These are phyloP conservation scores for Moesziomyces globuligerus DNA, from an alignment of 1,284 basidiomycete genomes.

Conservation along the genomic window DNA sequence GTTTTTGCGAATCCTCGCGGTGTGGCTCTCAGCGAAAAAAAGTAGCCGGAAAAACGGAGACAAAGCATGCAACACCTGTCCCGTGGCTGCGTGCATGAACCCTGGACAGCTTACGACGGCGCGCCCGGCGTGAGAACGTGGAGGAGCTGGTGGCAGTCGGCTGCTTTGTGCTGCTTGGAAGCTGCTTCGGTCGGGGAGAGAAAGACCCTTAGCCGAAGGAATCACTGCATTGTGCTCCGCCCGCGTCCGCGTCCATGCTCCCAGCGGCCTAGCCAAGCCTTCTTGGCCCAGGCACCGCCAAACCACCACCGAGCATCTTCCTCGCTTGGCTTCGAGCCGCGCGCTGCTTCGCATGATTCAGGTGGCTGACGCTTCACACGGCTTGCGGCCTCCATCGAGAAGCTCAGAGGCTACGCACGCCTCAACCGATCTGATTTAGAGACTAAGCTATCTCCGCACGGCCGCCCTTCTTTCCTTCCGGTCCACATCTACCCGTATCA, in stretches of 20 bases:
- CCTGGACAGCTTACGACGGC: background rate
- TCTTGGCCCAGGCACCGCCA: no score
- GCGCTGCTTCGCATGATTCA: background rate
- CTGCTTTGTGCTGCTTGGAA: no score
- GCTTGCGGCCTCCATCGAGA: background rate
- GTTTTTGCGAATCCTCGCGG: no score
- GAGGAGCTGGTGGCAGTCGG: no score
- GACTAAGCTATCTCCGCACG: no score
- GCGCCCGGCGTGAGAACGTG: background rate
- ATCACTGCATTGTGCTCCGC: no score
- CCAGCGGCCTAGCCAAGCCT: background rate
- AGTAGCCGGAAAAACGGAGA: background rate
- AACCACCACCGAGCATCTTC: no score
- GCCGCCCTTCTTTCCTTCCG: background rate
- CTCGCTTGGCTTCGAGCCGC: no score
- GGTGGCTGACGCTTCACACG: background rate
- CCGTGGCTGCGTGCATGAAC: background rate
- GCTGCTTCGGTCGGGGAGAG: no score
- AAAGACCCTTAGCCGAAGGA: background rate
- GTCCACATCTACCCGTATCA: background rate
- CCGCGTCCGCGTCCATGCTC: no score
- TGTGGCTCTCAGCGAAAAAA: no score
- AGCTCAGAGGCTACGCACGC: background rate
- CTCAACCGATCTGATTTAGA: no score
- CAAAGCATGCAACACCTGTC: background rate